Base-by-base conservation (phyloP, 2,329 filamentous ascomycete genomes). In the Trichoderma sp. region DNA sequence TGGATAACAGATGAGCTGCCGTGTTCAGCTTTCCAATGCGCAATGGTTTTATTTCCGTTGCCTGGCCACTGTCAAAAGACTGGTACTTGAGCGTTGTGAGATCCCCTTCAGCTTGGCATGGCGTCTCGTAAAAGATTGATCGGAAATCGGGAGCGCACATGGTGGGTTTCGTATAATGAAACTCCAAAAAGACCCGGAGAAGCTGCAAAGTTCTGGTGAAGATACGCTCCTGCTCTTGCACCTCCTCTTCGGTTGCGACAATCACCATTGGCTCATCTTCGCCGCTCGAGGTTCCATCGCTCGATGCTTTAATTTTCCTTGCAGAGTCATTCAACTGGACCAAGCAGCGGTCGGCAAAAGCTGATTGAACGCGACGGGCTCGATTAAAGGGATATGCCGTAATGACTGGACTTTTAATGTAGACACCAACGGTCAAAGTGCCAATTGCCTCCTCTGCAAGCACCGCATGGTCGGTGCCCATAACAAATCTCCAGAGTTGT, bases 401-500 rank as follows among this genome's bases (percentile, higher is more conserved):
- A 58, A 91, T 87, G n/a, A 84, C 82, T 11, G 78, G 76, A 77
- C 86, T 88, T 34, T 89, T 83, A 39, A 96, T 84, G 77, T 96
- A 97, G 14, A 94, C 85, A 28, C 91, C 87, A 58, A 83, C 81
- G 28, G 94, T 93, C 4, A 97, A 88, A 26, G 90, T 89, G 65
- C 85, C 86, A 34, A 92, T 94, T 1, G 93, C 92, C 67, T 86
- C 82, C 24, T 87, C 86, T 75, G 93, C 93, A 62, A 97, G 90
- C 0, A 86, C 87, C 47, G 87, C 83, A 47, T 88, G 84, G 6
- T 90, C 89, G 2, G 92, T 90, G 18, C 88, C 90, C 68, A 97
- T 83, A 39, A 95, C 89, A 76, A 97, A 89, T 28, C 90, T 89
- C 95, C 95, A 97, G n/a, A 97, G 83, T 71, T 94, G 87, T 75